Base-by-base conservation (phyloP, 2,329 filamentous ascomycete species). In the Chrysosporium keratinophilum region DNA sequence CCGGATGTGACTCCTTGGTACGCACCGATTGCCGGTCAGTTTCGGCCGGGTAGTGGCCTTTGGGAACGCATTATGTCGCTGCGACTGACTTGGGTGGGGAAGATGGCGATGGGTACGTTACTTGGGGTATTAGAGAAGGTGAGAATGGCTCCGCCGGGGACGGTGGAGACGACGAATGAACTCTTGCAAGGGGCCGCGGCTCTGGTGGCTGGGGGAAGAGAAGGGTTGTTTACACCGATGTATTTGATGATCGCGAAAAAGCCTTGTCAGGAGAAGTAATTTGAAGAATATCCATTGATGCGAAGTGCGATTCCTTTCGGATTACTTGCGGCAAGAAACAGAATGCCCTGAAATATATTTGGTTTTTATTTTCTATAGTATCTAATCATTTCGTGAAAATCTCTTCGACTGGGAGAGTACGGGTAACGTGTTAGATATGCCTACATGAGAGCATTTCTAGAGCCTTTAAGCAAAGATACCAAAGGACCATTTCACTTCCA, bases 221-320 rank as follows among this genome's bases (percentile, higher is more conserved):
- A 48, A 23, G 56, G 46, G 2, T 52, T 62, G 28, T 61, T 62
- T 44, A 58, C 56, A 12, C 61, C 62, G 1, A 58, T 56, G 48
- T 63, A 59, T 56, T 60, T 60, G 54, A 59, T 62, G 48, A 42
- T 62, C 50, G 59, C 52, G 12, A 55, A 54, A 42, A 63, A 60
- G 50, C 55, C 23, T 28, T 28, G 23, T 7, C 23, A 4, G 23
- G 23, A 28, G n/a, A n/a, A n/a, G 7, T 28, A 28, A 28, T 28
- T 28, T 28, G 7, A 28, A 3, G 23, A 4, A 7, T 4, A 4
- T 7, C 23, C 23, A 28, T 28, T 28, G 23, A 28, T 3, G 23
- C 7, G 23, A 28, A 7, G 7, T n/a, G n/a, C 23, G 7, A 7
- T 28, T 28, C 23, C 23, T 28, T 28, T 7, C 23, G 23, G 7